Evolutionary conservation across 2,329 filamentous ascomycete species (phyloP).

Genomic region (Dothideomycetidae sp.): DNA sequence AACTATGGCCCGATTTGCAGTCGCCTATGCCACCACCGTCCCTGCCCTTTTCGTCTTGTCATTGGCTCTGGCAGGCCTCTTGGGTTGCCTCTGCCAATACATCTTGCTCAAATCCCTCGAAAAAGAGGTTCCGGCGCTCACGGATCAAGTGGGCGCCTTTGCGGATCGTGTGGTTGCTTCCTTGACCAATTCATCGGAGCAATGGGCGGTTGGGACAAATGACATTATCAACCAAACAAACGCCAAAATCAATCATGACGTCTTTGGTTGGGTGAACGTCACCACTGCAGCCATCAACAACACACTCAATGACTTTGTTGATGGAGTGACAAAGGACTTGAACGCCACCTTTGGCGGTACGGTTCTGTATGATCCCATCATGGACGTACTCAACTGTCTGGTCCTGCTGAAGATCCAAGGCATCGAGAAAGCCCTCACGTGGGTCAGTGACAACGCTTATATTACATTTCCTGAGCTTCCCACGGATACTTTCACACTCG

Average conservation of each 20-base stretch:
- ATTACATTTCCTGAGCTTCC: slow-evolving; percentile 65
- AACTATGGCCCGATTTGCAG: slow-evolving; percentile 63
- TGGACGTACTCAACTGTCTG: slow-evolving; percentile 72
- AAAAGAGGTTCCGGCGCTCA: slow-evolving; percentile 61
- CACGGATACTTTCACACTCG: slow-evolving; percentile 70
- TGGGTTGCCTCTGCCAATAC: slow-evolving; percentile 71
- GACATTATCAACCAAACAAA: slow-evolving; percentile 50
- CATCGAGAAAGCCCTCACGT: slow-evolving; percentile 79
- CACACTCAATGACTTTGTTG: slow-evolving; percentile 70
- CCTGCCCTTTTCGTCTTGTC: slow-evolving; percentile 77
- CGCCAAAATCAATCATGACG: slow-evolving; percentile 62
- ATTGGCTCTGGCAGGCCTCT: slow-evolving; percentile 65
- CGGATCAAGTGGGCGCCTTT: slow-evolving; percentile 62
- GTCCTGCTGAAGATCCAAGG: slow-evolving; percentile 73
- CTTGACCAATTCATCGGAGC: slow-evolving; percentile 56
- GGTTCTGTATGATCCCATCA: slow-evolving; percentile 61
- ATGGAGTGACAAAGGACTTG: slow-evolving; percentile 59
- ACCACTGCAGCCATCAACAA: slow-evolving; percentile 71
- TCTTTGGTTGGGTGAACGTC: slow-evolving; percentile 77
- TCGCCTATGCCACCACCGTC: slow-evolving; percentile 75
- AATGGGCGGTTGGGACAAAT: slow-evolving; percentile 69
- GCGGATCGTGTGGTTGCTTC: slow-evolving; percentile 59
- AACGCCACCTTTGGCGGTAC: slow-evolving; percentile 71
- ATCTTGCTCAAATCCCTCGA: slow-evolving; percentile 61
- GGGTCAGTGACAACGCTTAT: slow-evolving; percentile 78